Conservation (phyloP, 2,329 filamentous ascomycete species). For the Didymella arachidicola region DNA sequence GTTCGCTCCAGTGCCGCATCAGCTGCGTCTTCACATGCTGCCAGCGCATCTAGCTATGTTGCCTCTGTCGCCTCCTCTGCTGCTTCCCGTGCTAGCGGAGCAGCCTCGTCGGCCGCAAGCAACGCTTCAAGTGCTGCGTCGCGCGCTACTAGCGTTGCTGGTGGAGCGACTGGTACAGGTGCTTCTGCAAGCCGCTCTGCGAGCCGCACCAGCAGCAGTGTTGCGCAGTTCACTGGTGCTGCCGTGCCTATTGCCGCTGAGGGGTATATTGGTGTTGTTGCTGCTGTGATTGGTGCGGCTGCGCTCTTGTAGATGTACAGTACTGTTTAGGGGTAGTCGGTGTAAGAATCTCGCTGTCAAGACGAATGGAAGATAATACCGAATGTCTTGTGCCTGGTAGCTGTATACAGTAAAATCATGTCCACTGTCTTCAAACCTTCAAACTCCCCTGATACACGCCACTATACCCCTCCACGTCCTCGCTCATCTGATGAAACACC, state of each 20-base stretch:
- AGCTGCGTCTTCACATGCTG: neutral
- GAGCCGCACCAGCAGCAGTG: neutral
- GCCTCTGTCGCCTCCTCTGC: neutral
- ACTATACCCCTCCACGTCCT: no score
- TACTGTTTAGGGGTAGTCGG: neutral
- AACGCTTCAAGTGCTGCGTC: neutral
- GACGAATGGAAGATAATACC: neutral
- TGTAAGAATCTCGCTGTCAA: neutral
- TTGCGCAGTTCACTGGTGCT: conserved; percentile 17
- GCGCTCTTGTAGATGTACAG: neutral
- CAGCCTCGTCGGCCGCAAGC: neutral
- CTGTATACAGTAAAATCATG: no score
- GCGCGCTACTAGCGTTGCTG: neutral
- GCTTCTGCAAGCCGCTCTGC: neutral
- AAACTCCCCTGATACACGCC: no score
- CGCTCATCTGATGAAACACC: no score
- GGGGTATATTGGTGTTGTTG: conserved; percentile 15
- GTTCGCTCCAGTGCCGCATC: conserved; percentile 3
- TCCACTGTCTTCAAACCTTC: no score
- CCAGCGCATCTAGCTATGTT: neutral
- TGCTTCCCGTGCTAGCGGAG: neutral
- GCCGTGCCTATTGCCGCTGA: conserved; percentile 8
- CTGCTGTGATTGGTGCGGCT: conserved; percentile 21
- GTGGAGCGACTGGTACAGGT: neutral
- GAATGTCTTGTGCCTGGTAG: no score